Percentiles rank a stretch among this genome's conserved stretches.
These are phyloP conservation scores for Asterella californica DNA, from an alignment of 225 moss, liverwort and hornwort species.

Conservation along the genomic window DNA sequence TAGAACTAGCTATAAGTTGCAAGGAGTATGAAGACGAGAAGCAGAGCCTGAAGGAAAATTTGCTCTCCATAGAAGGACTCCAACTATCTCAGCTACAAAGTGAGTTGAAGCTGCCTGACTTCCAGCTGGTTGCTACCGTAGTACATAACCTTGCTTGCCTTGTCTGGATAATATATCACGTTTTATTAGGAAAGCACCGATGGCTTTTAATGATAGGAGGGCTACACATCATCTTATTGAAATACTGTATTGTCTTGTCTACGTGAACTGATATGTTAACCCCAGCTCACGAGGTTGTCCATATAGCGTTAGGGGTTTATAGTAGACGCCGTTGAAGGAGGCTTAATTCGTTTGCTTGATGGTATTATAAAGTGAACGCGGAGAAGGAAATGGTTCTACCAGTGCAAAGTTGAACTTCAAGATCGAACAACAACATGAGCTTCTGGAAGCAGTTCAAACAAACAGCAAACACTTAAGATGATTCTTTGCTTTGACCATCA, in stretches of 20 bases:
- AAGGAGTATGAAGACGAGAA: conserved; percentile 32
- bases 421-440: conserved; percentile 53
- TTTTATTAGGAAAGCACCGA: background rate
- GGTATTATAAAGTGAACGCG: conserved; percentile 30
- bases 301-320: too few relatives aligned
- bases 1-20: background rate
- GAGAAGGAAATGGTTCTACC: conserved; percentile 37
- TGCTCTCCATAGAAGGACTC: conserved; percentile 21
- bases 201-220: too few relatives aligned
- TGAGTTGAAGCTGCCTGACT: conserved; percentile 18
- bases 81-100: conserved; percentile 35
- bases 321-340: too few relatives aligned
- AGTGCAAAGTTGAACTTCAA: conserved; percentile 32
- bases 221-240: too few relatives aligned
- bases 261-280: too few relatives aligned
- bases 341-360: too few relatives aligned
- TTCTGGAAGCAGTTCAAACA: conserved; percentile 36
- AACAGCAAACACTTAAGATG: conserved; percentile 56
- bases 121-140: background rate
- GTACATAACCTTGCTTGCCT: background rate
- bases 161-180: background rate
- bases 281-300: too few relatives aligned
- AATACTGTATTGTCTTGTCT: too few relatives aligned
- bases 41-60: conserved; percentile 28
- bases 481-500: background rate